Conservation (phyloP, 1,284 basidiomycete genomes). For the Cyathus pygmaeus region DNA sequence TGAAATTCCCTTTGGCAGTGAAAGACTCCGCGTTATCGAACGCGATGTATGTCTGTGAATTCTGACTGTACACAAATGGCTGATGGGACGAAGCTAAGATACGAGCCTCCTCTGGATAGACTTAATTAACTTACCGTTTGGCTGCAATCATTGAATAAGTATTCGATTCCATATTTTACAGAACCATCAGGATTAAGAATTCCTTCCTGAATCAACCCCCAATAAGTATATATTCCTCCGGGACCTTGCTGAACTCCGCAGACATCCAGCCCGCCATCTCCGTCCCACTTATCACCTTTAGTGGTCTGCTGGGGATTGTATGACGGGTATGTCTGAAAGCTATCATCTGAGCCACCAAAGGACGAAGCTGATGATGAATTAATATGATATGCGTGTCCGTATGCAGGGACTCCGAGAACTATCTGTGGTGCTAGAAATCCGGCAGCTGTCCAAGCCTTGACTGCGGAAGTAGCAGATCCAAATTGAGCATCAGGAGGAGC, state of each 20-base stretch:
- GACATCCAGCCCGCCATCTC: constrained; percentile 55
- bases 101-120: too few species aligned
- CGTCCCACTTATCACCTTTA: constrained; percentile 67
- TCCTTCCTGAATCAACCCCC: constrained; percentile 64
- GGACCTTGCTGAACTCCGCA: constrained; percentile 58
- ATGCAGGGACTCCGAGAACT: constrained; percentile 81
- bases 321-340: constrained; percentile 57
- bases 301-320: constrained; percentile 58
- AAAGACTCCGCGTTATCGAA: constrained; percentile 71
- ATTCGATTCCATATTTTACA: constrained; percentile 56
- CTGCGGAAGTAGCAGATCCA: constrained; percentile 81
- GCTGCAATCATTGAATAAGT: constrained; percentile 69
- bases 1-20: constrained; percentile 67
- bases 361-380: constrained; percentile 42
- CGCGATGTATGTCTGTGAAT: constrained; percentile 63
- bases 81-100: constrained; percentile 26
- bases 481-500: constrained; percentile 65
- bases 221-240: constrained; percentile 67
- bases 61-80: constrained; percentile 72
- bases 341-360: constrained; percentile 27
- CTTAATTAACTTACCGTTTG: constrained; percentile 64
- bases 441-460: constrained; percentile 79
- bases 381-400: constrained; percentile 72
- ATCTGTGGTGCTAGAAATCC: constrained; percentile 81
- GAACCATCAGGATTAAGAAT: constrained; percentile 65